Base-by-base conservation (phyloP, 441 rosid species). In the Erysimum cheiri region DNA sequence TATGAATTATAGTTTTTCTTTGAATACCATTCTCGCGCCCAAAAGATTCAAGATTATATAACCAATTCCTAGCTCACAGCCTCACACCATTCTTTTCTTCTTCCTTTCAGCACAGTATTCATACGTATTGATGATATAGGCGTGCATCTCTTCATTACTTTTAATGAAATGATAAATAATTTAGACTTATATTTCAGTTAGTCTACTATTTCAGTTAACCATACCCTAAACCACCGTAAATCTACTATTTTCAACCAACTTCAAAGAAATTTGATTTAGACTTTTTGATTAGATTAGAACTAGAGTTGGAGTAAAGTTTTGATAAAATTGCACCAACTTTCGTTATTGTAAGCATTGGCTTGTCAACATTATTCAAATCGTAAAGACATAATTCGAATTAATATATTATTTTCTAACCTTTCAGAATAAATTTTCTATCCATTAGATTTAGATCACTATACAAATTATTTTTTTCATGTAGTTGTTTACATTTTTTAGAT, bases 21-120 rank as follows among this genome's bases (percentile, higher is more conserved):
- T 13, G 59, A 60, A 68, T 1, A 36, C 40, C 29, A 48, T 17
- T 67, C 48, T 73, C 41, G 72, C 77, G 72, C 77, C 57, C 6
- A 50, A 40, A 50, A 50, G 4, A 66, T 50, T 66, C 56, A 73
- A 73, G 32, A 35, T 43, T 29, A 4, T 15, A 15, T 3, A 8
- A 46, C 24, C 50, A 55, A 13, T 36, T 39, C 32, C 24, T 22
- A 22, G 24, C n/a, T n/a, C n/a, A n/a, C n/a, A n/a, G n/a, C n/a
- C 24, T 32, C 43, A 52, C 44, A 55, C 46, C 46, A 68, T 57
- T 67, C 24, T n/a, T 41, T 41, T 13, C 5, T 14, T 43, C 6
- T 8, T 4, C 19, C 49, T 15, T 15, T 44, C 8, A 4, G 10
- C 53, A 26, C n/a, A 22, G 32, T 11, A 58, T 58, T 39, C 32